Conservation (phyloP, 2,329 filamentous ascomycete genomes). For the Fusarium keratoplasticum region DNA sequence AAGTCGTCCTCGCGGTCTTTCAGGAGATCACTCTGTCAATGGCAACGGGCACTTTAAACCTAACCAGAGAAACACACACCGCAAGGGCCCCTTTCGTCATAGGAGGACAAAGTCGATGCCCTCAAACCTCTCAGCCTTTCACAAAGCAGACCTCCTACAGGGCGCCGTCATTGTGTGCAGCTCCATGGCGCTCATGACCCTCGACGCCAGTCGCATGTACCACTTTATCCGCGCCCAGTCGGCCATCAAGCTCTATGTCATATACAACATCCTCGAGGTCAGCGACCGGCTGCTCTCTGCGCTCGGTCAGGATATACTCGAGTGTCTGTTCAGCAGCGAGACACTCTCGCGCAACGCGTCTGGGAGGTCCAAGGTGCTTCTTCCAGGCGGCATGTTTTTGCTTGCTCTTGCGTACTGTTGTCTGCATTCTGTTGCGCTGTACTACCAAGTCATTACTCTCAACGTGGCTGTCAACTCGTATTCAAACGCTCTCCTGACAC, state of each 20-base stretch:
- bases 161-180: conserved; percentile 89
- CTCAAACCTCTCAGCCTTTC: conserved; percentile 84
- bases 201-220: conserved; percentile 98
- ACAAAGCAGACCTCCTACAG: conserved; percentile 96
- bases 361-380: conserved; percentile 89
- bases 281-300: conserved; percentile 91
- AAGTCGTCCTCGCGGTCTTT: conserved; percentile 49
- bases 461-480: conserved; percentile 99
- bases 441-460: conserved; percentile 97
- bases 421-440: conserved; percentile 85
- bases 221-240: conserved; percentile 96
- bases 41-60: conserved; percentile 29
- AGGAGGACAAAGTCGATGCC: conserved; percentile 85
- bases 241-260: conserved; percentile 98
- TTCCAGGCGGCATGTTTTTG: conserved; percentile 91
- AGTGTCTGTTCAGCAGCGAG: conserved; percentile 94
- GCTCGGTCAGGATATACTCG: conserved; percentile 93
- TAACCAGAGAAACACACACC: conserved; percentile 38
- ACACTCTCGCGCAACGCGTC: conserved; percentile 88
- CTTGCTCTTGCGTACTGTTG: conserved; percentile 90
- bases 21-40: conserved; percentile 31
- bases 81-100: conserved; percentile 64
- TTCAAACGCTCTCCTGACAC: conserved; percentile 91
- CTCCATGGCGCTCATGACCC: conserved; percentile 85
- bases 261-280: conserved; percentile 97